phyloP scores from a whole-genome alignment of 108 stramenopile genomes.

The Schizochytrium sp. region DNA sequence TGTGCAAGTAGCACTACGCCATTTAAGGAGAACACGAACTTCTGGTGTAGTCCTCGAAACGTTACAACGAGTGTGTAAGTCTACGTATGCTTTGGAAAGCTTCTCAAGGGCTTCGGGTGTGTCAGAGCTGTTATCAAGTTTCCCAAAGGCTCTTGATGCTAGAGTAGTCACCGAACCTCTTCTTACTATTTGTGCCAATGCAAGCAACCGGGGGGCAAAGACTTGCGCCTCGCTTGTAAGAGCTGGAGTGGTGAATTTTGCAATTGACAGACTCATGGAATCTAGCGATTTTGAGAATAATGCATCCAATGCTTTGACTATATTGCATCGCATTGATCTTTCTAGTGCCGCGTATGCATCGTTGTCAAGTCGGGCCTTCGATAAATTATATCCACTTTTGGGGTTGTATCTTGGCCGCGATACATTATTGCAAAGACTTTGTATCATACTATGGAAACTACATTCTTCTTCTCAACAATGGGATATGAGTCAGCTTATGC shows the following conservation, averaged over 20 bases:
- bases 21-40: not conserved
- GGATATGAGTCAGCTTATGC: not conserved
- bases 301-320: not conserved
- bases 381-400: not conserved
- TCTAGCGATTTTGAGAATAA: not conserved
- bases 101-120: not conserved
- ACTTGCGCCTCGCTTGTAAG: not conserved
- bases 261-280: not conserved
- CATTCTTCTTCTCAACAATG: not conserved
- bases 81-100: not conserved
- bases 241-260: not conserved
- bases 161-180: not conserved
- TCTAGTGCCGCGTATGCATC: not conserved
- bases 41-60: not conserved
- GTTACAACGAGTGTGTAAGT: not conserved
- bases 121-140: not conserved
- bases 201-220: not conserved
- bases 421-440: not conserved
- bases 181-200: not conserved
- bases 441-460: not conserved
- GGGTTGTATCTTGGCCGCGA: constrained; percentile 9
- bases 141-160: not conserved
- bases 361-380: not conserved
- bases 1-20: not conserved
- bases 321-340: not conserved